Evolutionary conservation across 1,284 basidiomycete genomes (phyloP), one percentile per base, ranked within the genome.

Genomic region (Cerioporus squamosus): DNA sequence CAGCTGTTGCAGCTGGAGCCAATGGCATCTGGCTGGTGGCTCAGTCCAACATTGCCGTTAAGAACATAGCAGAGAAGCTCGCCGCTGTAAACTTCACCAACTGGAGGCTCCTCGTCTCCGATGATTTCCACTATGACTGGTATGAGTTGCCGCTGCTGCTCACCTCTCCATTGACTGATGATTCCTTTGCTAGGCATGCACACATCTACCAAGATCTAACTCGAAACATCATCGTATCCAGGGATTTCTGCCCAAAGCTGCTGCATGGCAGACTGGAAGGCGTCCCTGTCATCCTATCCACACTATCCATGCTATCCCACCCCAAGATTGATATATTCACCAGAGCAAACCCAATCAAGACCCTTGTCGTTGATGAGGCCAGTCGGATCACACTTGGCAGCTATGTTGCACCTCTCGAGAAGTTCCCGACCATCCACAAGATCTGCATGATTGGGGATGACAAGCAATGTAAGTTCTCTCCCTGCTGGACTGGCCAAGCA

Each of bases 401-500:
- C 53, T 91, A 88, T 64, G 56, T 86, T 17, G 75, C 82, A 3
- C 66, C 86, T 10, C 77, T 91, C 44, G 67, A 74, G 17, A 68
- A 62, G 14, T 86, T 81, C 61, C 66, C 70, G 1, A 61, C 66
- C 3, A 71, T 92, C 18, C 73, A 76, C 22, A 91, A 90, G 63
- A 70, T 88, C 1, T 85, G 85, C 55, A 87, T 91, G 60, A 87
- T 92, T 72, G 90, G 90, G 9, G 90, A 92, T 75, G 77, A 89
- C 64, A 88, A 84, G 65, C 91, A 93, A 76, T 79, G 90, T 91
- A 62, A 70, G 77, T 36, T 33, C 47, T 49, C 55, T 44, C 48
- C 22, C 29, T 22, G 24, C 12, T 29, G 22, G 39, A 33, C 22
- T 54, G 44, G 39, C 53, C 20, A 44, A 18, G 23, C 7, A 31